These are phyloP conservation scores for Colletotrichum nymphaeae DNA, from an alignment of 2,329 filamentous ascomycete species.

Conservation along the genomic window DNA sequence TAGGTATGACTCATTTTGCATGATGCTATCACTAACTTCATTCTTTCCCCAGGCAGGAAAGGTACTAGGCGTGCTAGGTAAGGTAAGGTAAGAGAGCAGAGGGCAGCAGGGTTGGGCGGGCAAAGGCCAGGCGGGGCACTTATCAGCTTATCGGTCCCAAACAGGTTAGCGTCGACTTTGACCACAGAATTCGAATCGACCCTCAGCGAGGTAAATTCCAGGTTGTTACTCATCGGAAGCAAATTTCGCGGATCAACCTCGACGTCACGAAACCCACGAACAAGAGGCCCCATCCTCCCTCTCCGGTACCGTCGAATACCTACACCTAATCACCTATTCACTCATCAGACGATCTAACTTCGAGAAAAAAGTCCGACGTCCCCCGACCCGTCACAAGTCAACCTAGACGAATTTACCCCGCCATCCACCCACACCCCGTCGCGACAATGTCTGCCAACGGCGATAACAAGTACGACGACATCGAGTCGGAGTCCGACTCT, in stretches of 20 bases:
- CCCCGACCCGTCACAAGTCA: constrained; percentile 20
- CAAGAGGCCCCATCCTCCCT: constrained; percentile 30
- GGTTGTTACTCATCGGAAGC: background rate
- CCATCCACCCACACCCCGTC: constrained; percentile 35
- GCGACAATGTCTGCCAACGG: constrained; percentile 65
- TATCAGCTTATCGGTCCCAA: constrained; percentile 52
- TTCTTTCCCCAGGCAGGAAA: background rate
- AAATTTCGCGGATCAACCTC: constrained; percentile 41
- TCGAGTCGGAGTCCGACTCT: constrained; percentile 77
- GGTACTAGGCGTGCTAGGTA: background rate
- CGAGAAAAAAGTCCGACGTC: constrained; percentile 13
- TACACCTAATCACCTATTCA: background rate
- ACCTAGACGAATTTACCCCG: constrained; percentile 40
- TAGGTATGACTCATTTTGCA: too few relatives aligned
- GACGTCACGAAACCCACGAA: constrained; percentile 36
- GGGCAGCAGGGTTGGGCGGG: constrained; percentile 46
- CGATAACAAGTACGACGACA: constrained; percentile 75
- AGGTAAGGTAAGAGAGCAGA: background rate
- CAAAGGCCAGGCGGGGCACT: constrained; percentile 37
- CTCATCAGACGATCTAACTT: constrained; percentile 13
- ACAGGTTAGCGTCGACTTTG: constrained; percentile 54
- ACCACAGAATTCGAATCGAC: constrained; percentile 54
- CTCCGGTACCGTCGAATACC: constrained; percentile 18
- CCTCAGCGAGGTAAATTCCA: constrained; percentile 44
- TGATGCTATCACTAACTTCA: background rate